Percentiles rank a stretch among this genome's conserved stretches.
These are phyloP conservation scores for Flagelloscypha sp. DNA, from an alignment of 768 basidiomycete species.

Conservation along the genomic window DNA sequence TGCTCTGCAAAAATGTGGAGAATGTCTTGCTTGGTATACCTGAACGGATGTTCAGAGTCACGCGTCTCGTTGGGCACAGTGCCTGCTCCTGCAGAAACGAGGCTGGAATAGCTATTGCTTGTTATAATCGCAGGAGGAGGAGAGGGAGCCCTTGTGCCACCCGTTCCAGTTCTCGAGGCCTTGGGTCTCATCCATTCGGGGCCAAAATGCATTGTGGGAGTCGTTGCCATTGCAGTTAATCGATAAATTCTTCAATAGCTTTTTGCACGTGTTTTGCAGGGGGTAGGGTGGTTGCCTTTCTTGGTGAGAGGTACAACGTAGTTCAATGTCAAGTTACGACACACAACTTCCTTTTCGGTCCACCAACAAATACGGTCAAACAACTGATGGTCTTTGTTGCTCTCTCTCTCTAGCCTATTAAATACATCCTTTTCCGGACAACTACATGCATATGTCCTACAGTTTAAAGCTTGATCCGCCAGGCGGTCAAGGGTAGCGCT, in stretches of 20 bases:
- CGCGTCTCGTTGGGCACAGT: slow-evolving; percentile 43
- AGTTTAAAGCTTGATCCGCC: slow-evolving; percentile 58
- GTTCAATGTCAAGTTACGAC: too few species aligned
- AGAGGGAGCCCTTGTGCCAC: slow-evolving; percentile 47
- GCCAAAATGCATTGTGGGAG: slow-evolving; percentile 80
- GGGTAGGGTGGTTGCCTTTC: slow-evolving; percentile 6
- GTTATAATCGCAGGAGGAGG: slow-evolving; percentile 47
- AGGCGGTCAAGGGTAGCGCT: slow-evolving; percentile 64
- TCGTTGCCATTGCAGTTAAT: slow-evolving; percentile 47
- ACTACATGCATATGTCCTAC: too few species aligned
- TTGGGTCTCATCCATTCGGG: slow-evolving; percentile 91
- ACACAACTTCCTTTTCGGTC: too few species aligned
- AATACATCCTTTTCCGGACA: too few species aligned
- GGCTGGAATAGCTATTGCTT: slow-evolving; percentile 65
- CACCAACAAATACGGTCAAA: too few species aligned
- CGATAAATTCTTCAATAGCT: slow-evolving; percentile 29
- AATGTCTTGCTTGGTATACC: slow-evolving; percentile 81
- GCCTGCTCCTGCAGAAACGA: slow-evolving; percentile 48
- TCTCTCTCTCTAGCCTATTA: too few species aligned
- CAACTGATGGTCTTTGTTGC: too few species aligned
- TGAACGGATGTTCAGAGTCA: slow-evolving; percentile 71
- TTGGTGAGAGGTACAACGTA: too few species aligned
- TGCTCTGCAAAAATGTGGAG: slow-evolving; percentile 77
- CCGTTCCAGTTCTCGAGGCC: slow-evolving; percentile 22
- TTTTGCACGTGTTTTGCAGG: slow-evolving; percentile 3